A percentile compares a stretch with the other conserved stretches of the same genome.
Conservation (phyloP, 257 asterid species). For the Asclepias syriaca region DNA sequence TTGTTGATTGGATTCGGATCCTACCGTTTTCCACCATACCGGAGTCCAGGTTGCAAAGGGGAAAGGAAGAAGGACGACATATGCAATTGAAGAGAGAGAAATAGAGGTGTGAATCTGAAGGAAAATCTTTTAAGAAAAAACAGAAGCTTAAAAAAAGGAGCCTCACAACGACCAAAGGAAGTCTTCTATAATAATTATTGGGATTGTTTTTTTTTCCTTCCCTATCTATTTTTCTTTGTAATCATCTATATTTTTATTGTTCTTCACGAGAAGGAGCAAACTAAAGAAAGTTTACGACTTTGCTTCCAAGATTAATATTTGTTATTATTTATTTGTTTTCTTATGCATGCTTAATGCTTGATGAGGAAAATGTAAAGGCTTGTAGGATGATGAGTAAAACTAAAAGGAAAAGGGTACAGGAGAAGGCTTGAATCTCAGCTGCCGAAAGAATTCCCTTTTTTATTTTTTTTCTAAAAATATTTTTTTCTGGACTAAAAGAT, state of each 20-base stretch:
- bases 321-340: not conserved
- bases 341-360: conserved; percentile 22
- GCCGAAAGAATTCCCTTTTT: conserved; percentile 23
- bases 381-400: conserved; percentile 32
- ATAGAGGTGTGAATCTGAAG: conserved; percentile 31
- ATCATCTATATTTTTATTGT: conserved; percentile 9
- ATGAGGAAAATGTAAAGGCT: conserved; percentile 4
- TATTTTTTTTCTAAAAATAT: not conserved
- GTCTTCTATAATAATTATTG: not conserved
- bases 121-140: conserved; percentile 16
- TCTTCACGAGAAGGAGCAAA: conserved; percentile 35
- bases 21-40: not conserved
- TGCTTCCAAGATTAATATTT: not conserved
- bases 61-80: not conserved
- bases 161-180: conserved; percentile 27
- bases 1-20: conserved; percentile 1
- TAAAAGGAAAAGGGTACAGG: conserved; percentile 37
- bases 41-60: conserved; percentile 10
- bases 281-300: not conserved
- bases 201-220: too few relatives aligned
- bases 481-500: conserved; percentile 27
- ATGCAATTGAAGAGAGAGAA: conserved; percentile 10
- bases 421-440: conserved; percentile 35
- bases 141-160: conserved; percentile 6
- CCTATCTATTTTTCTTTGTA: not conserved